Evolutionary conservation across 2,329 filamentous ascomycete genomes (phyloP).

Genomic region (Cercospora citrullina): DNA sequence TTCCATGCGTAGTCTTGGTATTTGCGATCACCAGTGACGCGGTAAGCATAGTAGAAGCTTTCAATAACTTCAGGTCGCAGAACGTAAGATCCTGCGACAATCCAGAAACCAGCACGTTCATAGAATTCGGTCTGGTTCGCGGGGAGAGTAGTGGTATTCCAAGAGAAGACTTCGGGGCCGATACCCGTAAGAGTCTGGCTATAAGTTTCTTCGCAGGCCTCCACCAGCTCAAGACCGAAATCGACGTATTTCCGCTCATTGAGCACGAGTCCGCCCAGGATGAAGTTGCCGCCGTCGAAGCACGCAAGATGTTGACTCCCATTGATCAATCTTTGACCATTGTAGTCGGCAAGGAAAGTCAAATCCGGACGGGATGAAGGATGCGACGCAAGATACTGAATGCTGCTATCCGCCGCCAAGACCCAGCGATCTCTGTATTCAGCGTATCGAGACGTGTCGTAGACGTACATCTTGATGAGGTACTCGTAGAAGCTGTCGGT

Average conservation of each 20-base stretch:
- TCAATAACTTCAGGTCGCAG: conserved; percentile 55
- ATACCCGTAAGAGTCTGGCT: conserved; percentile 66
- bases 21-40: conserved; percentile 24
- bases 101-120: conserved; percentile 65
- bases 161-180: conserved; percentile 65
- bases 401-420: conserved; percentile 71
- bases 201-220: conserved; percentile 77
- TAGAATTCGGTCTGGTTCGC: conserved; percentile 59
- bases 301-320: conserved; percentile 63
- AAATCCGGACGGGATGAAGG: conserved; percentile 67
- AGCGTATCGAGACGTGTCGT: conserved; percentile 65
- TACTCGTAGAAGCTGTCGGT: conserved; percentile 86
- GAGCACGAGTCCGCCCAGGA: conserved; percentile 76
- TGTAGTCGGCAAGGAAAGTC: conserved; percentile 66
- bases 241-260: conserved; percentile 65
- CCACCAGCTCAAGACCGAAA: conserved; percentile 71
- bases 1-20: conserved; percentile 28
- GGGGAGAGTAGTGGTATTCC: conserved; percentile 41
- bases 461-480: conserved; percentile 86
- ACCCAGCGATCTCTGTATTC: conserved; percentile 73
- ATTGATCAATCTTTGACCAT: conserved; percentile 45
- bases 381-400: conserved; percentile 68
- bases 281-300: conserved; percentile 82
- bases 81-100: conserved; percentile 61
- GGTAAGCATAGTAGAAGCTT: conserved; percentile 30